A percentile compares a stretch with the other conserved stretches of the same genome.
phyloP scores from a whole-genome alignment of 1,284 basidiomycete species.

The Stygiomarasmius scandens region DNA sequence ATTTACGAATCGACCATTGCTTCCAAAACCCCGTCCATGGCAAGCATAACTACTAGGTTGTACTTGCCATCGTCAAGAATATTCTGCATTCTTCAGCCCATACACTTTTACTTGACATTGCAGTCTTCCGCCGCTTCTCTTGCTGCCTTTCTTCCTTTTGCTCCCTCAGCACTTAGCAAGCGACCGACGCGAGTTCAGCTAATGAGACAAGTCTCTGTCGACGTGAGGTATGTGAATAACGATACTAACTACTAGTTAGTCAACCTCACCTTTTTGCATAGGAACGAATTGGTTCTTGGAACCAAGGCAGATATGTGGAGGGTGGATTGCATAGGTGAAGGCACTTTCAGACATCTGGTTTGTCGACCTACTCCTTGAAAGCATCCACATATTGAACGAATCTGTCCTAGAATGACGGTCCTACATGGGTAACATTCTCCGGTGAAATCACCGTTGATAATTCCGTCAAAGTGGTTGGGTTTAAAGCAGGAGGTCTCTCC shows the following conservation, averaged over 20 bases:
- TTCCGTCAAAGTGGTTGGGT: constrained; percentile 55
- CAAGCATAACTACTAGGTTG: constrained; percentile 48
- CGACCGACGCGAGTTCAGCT: constrained; percentile 59
- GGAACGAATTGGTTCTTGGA: constrained; percentile 40
- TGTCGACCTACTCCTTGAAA: constrained; percentile 21
- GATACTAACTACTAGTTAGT: neutral
- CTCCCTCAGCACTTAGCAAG: constrained; percentile 46
- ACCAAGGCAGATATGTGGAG: constrained; percentile 75
- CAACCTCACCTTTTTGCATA: constrained; percentile 15
- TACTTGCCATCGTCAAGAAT: constrained; percentile 60
- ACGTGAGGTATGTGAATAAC: constrained; percentile 54
- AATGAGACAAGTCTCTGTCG: constrained; percentile 67
- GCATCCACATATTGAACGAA: neutral
- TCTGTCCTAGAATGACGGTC: constrained; percentile 53
- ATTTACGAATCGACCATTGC: constrained; percentile 46
- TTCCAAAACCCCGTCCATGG: constrained; percentile 39
- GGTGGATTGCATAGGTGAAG: constrained; percentile 64
- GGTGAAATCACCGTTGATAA: constrained; percentile 60
- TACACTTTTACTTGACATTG: constrained; percentile 68
- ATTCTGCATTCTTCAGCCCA: constrained; percentile 57
- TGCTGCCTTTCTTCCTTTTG: constrained; percentile 60
- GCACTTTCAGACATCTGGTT: constrained; percentile 58
- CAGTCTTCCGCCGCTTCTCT: constrained; percentile 56
- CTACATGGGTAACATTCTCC: constrained; percentile 59
- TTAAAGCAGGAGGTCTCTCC: constrained; percentile 65